Evolutionary conservation across 2,329 filamentous ascomycete genomes (phyloP).

Genomic region (Acarospora socialis): DNA sequence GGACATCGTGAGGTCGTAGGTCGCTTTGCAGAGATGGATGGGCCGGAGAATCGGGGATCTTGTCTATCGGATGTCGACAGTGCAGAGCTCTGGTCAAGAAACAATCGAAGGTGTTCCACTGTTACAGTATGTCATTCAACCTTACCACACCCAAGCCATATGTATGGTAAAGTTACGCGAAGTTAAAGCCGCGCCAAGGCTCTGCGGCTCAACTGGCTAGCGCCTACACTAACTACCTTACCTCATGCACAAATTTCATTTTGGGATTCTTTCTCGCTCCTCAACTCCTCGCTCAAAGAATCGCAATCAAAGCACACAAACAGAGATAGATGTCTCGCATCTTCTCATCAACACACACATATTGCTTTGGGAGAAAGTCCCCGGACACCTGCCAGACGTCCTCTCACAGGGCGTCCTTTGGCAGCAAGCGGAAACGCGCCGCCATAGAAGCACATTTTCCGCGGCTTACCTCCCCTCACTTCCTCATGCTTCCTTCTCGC

Average conservation of each 20-base stretch:
- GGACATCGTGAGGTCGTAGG: no score
- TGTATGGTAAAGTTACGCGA: no score
- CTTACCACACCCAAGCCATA: no score
- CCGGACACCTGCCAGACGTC: constrained; percentile 61
- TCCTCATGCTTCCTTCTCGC: constrained; percentile 27
- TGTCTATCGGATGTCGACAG: no score
- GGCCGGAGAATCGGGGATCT: no score
- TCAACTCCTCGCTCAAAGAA: constrained; percentile 91
- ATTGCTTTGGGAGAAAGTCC: constrained; percentile 99
- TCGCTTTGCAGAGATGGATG: no score
- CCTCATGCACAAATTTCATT: constrained; percentile 1
- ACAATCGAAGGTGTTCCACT: no score
- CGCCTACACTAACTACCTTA: background rate
- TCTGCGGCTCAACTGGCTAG: no score
- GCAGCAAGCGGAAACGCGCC: constrained; percentile 87
- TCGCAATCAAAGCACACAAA: constrained; percentile 99
- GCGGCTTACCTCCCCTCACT: constrained; percentile 66
- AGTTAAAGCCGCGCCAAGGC: no score
- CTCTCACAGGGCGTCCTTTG: constrained; percentile 21
- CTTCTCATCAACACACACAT: constrained; percentile 23
- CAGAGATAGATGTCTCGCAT: constrained; percentile 45
- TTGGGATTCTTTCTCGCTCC: constrained; percentile 22
- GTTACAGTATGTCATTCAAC: no score
- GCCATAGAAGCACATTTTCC: constrained; percentile 86
- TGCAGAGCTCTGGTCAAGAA: no score